These are phyloP conservation scores for Plenodomus biglobosus DNA, from an alignment of 2,329 filamentous ascomycete genomes.

Conservation along the genomic window DNA sequence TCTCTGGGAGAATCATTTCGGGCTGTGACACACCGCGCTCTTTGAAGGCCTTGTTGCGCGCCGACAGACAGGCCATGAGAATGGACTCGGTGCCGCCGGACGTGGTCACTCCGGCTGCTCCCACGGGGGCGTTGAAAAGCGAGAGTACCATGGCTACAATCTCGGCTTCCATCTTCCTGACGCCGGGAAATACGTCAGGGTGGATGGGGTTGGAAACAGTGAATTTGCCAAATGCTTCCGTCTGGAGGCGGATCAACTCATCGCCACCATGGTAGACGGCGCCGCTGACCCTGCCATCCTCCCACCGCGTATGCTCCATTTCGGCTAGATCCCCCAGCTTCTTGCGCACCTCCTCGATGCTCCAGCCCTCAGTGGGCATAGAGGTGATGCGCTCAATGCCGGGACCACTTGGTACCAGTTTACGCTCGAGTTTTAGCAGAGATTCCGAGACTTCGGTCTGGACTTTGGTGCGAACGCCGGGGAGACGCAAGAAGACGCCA, in stretches of 20 bases:
- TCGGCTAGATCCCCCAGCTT: slow-evolving; percentile 77
- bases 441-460: slow-evolving; percentile 80
- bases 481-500: slow-evolving; percentile 80
- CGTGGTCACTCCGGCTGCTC: slow-evolving; percentile 83
- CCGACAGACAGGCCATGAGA: slow-evolving; percentile 88
- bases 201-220: slow-evolving; percentile 96
- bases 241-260: slow-evolving; percentile 78
- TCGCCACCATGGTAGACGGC: slow-evolving; percentile 95
- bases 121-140: slow-evolving; percentile 86
- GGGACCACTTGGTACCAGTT: slow-evolving; percentile 74
- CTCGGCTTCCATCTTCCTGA: slow-evolving; percentile 99
- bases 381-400: slow-evolving; percentile 71
- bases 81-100: slow-evolving; percentile 96
- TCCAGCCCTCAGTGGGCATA: slow-evolving; percentile 83
- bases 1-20: slow-evolving; percentile 96
- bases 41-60: slow-evolving; percentile 81
- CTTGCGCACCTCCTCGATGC: slow-evolving; percentile 72
- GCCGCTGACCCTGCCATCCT: slow-evolving; percentile 90
- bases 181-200: slow-evolving; percentile 95
- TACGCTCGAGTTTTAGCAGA: slow-evolving; percentile 76
- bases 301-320: slow-evolving; percentile 95
- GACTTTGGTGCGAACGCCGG: slow-evolving; percentile 83
- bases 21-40: slow-evolving; percentile 90
- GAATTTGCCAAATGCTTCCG: slow-evolving; percentile 90
- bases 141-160: slow-evolving; percentile 92